phyloP scores from a whole-genome alignment of 768 basidiomycete species.

The Cyathus striatus region DNA sequence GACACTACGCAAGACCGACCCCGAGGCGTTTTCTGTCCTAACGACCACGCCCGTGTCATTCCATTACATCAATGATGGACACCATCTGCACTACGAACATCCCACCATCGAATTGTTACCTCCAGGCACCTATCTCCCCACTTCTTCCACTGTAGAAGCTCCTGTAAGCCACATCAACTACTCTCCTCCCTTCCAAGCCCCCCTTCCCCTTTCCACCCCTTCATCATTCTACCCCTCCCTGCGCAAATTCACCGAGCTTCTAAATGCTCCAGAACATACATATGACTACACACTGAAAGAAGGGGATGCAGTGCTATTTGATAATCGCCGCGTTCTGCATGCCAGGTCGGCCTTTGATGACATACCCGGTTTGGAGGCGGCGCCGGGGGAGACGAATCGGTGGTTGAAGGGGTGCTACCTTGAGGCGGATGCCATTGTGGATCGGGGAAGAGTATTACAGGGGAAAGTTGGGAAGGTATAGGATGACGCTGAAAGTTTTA shows the following conservation, averaged over 20 bases:
- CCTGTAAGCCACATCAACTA: conserved; percentile 76
- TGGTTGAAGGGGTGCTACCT: conserved; percentile 92
- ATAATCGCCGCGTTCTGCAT: conserved; percentile 88
- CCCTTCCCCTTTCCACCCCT: conserved; percentile 53
- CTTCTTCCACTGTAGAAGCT: conserved; percentile 9
- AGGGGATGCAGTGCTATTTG: conserved; percentile 87
- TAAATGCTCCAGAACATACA: conserved; percentile 46
- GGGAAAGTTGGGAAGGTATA: conserved; percentile 17
- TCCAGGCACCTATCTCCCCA: conserved; percentile 2
- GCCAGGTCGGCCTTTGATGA: conserved; percentile 75
- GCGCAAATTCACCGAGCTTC: conserved; percentile 46
- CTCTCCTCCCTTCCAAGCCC: conserved; percentile 92
- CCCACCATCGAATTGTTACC: conserved; percentile 66
- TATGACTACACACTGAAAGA: conserved; percentile 68
- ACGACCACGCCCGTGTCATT: conserved; percentile 67
- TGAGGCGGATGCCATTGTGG: conserved; percentile 60
- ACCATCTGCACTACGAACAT: conserved; percentile 71
- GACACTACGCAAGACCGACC: conserved; percentile 39
- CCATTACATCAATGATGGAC: conserved; percentile 88
- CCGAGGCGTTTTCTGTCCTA: conserved; percentile 55
- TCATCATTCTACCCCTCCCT: conserved; percentile 60
- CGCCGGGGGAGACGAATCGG: conserved; percentile 51
- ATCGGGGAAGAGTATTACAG: conserved; percentile 51
- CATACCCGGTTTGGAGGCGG: conserved; percentile 20
- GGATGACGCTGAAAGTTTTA: not conserved